Percentiles rank a stretch among this genome's conserved stretches.
Conservation (phyloP, 1,284 basidiomycete species). For the Stereum hirsutum region DNA sequence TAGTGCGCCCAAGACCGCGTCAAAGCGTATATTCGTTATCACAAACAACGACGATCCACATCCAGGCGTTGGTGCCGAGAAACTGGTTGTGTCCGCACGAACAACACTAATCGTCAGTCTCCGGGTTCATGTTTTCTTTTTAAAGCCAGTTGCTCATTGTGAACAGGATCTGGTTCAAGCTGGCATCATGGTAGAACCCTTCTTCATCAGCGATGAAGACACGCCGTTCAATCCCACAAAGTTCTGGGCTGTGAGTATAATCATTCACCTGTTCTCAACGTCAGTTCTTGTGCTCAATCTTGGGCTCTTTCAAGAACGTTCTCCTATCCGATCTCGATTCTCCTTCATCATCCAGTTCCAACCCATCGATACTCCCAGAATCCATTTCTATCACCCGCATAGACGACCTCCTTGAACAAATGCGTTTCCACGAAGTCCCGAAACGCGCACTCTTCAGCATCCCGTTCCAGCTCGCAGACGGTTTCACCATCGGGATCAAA, state of each 20-base stretch:
- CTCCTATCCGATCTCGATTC: conserved; percentile 41
- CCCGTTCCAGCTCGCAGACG: conserved; percentile 74
- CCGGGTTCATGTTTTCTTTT: not conserved
- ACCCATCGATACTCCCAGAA: conserved; percentile 45
- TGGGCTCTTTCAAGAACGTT: conserved; percentile 54
- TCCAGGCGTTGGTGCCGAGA: conserved; percentile 34
- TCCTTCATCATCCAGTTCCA: too few relatives aligned
- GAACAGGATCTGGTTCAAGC: conserved; percentile 73
- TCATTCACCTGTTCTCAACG: conserved; percentile 4
- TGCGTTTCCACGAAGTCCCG: conserved; percentile 78
- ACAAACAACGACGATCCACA: conserved; percentile 82
- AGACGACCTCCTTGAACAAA: conserved; percentile 74
- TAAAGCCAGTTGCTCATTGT: conserved; percentile 8
- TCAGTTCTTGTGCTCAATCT: not conserved
- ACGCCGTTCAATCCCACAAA: conserved; percentile 67
- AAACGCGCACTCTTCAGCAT: conserved; percentile 86
- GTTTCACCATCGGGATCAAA: conserved; percentile 83
- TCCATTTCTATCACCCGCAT: conserved; percentile 64
- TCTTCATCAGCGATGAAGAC: conserved; percentile 76
- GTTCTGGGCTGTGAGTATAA: conserved; percentile 73
- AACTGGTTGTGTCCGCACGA: conserved; percentile 54
- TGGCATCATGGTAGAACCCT: conserved; percentile 82
- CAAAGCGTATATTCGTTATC: conserved; percentile 87
- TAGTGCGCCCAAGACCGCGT: conserved; percentile 79
- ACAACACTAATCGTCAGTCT: conserved; percentile 57